Conservation (phyloP, 768 basidiomycete species). For the Lactifluus pinguis region DNA sequence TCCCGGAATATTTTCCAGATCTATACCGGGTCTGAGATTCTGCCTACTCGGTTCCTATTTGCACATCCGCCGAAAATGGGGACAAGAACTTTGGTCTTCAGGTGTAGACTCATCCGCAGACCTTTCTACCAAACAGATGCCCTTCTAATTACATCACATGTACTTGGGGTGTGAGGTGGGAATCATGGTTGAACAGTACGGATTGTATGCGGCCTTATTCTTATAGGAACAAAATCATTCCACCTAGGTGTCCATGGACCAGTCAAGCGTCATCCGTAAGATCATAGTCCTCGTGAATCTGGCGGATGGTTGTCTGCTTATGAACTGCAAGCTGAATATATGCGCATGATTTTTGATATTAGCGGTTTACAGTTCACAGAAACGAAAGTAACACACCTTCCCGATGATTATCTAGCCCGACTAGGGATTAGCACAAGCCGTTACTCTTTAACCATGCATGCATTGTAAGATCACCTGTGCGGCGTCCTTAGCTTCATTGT, state of each 20-base stretch:
- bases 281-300: slow-evolving; percentile 66
- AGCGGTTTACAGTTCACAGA: not conserved
- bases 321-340: slow-evolving; percentile 55
- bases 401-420: slow-evolving; percentile 61
- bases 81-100: too few species aligned
- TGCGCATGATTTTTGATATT: slow-evolving; percentile 4
- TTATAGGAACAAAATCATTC: not conserved
- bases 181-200: not conserved
- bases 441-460: not conserved
- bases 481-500: slow-evolving; percentile 76
- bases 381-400: slow-evolving; percentile 35
- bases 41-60: too few species aligned
- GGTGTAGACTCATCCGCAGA: too few species aligned
- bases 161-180: not conserved
- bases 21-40: too few species aligned
- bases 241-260: not conserved
- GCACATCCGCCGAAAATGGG: too few species aligned
- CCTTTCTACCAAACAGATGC: too few species aligned
- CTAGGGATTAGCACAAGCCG: not conserved
- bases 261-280: slow-evolving; percentile 47
- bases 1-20: too few species aligned
- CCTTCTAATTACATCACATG: too few species aligned
- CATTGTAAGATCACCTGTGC: slow-evolving; percentile 43
- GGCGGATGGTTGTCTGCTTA: slow-evolving; percentile 59
- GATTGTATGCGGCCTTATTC: not conserved